Base-by-base conservation (phyloP, 1,284 basidiomycete genomes). In the Irpex sp. region DNA sequence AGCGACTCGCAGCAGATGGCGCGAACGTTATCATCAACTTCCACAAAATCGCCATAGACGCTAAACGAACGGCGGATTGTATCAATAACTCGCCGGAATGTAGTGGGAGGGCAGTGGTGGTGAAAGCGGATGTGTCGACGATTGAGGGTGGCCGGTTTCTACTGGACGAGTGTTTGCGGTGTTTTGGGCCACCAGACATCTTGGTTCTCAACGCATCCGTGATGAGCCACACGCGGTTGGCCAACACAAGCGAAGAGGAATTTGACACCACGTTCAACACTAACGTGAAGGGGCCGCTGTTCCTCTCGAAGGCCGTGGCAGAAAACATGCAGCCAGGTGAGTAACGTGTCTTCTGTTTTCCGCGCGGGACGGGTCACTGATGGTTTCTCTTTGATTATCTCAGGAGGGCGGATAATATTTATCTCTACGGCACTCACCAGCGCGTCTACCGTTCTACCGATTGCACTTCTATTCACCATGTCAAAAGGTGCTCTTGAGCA, bases 401-500 rank as follows among this genome's bases (percentile, higher is more conserved):
- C 76, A 71, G 83, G 83, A 9, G 79, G 82, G 3, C 77, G 83
- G 4, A 78, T 87, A 59, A 79, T 87, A 59, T 84, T 86, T 71
- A 79, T 86, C 70, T 85, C 84, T 0, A 79, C 80, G 4, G 80
- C 80, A 58, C 71, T 87, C 60, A 81, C 82, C 3, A 69, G 67
- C 11, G 75, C 78, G 6, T 77, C 81, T 1, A 72, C 74, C 70
- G 72, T 85, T 31, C 70, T 77, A 1, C 79, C 85, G 1, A 81
- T 81, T 62, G 77, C 78, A 11, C 76, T 86, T 21, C 74, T 80
- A 59, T 86, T 85, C 70, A 76, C 79, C 58, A 79, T 81, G 15
- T 78, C 82, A 2, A 87, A 88, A 70, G 85, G 82, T 50, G 84
- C 84, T 1, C 74, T 86, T 60, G 83, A 86, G 68, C 84, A 86